Base-by-base conservation (phyloP, 2,329 filamentous ascomycete genomes). In the Botrytis cinerea region DNA sequence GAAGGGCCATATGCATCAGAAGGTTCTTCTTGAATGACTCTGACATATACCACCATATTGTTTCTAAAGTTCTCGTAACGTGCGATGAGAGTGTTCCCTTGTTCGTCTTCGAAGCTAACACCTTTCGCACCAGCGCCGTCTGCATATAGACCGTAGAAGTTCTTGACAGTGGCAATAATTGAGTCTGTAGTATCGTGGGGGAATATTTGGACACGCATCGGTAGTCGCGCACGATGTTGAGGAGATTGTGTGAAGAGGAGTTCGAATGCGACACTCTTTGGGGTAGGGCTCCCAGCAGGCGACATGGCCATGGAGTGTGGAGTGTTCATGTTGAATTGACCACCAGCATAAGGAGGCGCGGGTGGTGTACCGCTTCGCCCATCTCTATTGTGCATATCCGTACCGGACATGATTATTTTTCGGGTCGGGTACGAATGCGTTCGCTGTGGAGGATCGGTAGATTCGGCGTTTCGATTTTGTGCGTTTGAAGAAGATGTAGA, bases 161-260 rank as follows among this genome's bases (percentile, higher is more conserved):
- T 98, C 88, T 97, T 98, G 81, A 98, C 95, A 1, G 96, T 98
- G 22, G 94, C 96, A 76, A 98, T 93, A 84, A 99, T 99, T 51
- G 95, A 98, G 81, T 98, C 95, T 35, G 95, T 98, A 70, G 93
- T 95, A 85, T 99, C 96, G 83, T 98, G 95, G 64, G 93, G 93
- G 80, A 92, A 97, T 78, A 99, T 98, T 80, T 97, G 93, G 71
- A 95, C 92, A 80, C 92, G 87, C 89, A 95, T 91, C n/a, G 93
- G 92, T 77, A 95, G 86, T 80, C 93, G 91, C 83, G 92, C 92
- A 78, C 90, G 89, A 78, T 89, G 89, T 81, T 91, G 88, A 75
- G 90, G 89, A 46, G 88, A 87, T 78, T 92, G 88, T 71, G 88
- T 86, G 78, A 92, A 89, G 78, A 94, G 86, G 72, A 94, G 87